These are phyloP conservation scores for Apiotrichum montevideense DNA, from an alignment of 1,284 basidiomycete genomes.

Conservation along the genomic window DNA sequence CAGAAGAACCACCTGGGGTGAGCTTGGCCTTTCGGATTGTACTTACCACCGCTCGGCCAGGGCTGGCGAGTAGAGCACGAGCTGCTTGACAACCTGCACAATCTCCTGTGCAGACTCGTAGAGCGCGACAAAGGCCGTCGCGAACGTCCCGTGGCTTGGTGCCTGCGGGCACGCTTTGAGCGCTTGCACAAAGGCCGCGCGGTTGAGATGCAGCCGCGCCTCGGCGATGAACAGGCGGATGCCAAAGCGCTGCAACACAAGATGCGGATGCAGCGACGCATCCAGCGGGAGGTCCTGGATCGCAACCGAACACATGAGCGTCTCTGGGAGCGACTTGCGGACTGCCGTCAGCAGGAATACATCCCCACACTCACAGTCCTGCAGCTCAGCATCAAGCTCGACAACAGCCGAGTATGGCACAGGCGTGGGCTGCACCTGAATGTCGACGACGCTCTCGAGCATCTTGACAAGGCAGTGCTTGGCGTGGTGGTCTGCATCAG, in stretches of 20 bases:
- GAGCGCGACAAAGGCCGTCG: slow-evolving; percentile 31
- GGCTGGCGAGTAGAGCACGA: slow-evolving; percentile 41
- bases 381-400: slow-evolving; percentile 36
- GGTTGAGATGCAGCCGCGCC: slow-evolving; percentile 38
- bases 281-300: slow-evolving; percentile 36
- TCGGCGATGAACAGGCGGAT: slow-evolving; percentile 39
- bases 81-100: slow-evolving; percentile 39
- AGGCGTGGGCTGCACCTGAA: slow-evolving; percentile 12
- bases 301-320: slow-evolving; percentile 28
- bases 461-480: slow-evolving; percentile 7
- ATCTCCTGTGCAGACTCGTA: slow-evolving; percentile 43
- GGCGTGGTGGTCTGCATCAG: slow-evolving; percentile 1
- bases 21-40: background rate
- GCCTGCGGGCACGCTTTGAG: slow-evolving; percentile 31
- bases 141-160: slow-evolving; percentile 27
- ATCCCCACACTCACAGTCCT: slow-evolving; percentile 25
- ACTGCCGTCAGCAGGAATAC: slow-evolving; percentile 11
- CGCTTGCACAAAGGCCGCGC: slow-evolving; percentile 37
- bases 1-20: slow-evolving; percentile 31
- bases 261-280: slow-evolving; percentile 33
- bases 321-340: slow-evolving; percentile 32
- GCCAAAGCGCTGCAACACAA: slow-evolving; percentile 38
- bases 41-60: slow-evolving; percentile 32
- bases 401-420: slow-evolving; percentile 30
- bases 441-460: slow-evolving; percentile 5